These are phyloP conservation scores for Avena eriantha DNA, from an alignment of 176 grass and related monocot genomes.

Conservation along the genomic window DNA sequence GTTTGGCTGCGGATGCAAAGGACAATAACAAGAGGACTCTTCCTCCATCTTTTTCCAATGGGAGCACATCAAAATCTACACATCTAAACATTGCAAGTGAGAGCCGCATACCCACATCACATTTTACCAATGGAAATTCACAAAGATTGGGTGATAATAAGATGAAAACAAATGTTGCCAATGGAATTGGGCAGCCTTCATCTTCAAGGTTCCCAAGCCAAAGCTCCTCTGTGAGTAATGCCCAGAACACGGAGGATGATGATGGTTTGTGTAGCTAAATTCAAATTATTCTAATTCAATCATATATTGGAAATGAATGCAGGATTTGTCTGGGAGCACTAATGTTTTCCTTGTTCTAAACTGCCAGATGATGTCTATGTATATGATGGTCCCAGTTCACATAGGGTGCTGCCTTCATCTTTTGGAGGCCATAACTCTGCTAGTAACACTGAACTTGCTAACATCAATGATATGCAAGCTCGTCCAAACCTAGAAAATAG, in stretches of 20 bases:
- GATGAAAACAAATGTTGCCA: conserved; percentile 32
- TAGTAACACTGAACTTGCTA: conserved; percentile 39
- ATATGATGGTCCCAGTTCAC: conserved; percentile 51
- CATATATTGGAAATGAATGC: background rate
- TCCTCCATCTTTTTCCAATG: conserved; percentile 51
- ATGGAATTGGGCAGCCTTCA: conserved; percentile 48
- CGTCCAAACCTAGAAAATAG: conserved; percentile 66
- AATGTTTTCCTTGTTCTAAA: conserved; percentile 30
- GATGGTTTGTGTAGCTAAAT: conserved; percentile 42
- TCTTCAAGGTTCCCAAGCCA: conserved; percentile 35
- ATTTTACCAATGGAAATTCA: conserved; percentile 34
- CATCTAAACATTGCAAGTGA: conserved; percentile 46
- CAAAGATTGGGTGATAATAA: conserved; percentile 39
- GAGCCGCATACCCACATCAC: conserved; percentile 22
- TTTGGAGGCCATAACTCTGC: conserved; percentile 46
- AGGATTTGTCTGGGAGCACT: conserved; percentile 7
- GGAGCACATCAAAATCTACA: conserved; percentile 26
- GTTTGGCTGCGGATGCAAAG: conserved; percentile 39
- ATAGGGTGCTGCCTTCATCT: conserved; percentile 66
- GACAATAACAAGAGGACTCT: conserved; percentile 47
- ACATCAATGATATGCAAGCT: conserved; percentile 55
- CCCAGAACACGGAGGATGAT: conserved; percentile 26
- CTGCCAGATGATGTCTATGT: conserved; percentile 67
- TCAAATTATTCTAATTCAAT: conserved; percentile 30
- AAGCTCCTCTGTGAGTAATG: conserved; percentile 28